phyloP scores from a whole-genome alignment of 2,329 filamentous ascomycete genomes.

The Neofusicoccum laricinum region DNA sequence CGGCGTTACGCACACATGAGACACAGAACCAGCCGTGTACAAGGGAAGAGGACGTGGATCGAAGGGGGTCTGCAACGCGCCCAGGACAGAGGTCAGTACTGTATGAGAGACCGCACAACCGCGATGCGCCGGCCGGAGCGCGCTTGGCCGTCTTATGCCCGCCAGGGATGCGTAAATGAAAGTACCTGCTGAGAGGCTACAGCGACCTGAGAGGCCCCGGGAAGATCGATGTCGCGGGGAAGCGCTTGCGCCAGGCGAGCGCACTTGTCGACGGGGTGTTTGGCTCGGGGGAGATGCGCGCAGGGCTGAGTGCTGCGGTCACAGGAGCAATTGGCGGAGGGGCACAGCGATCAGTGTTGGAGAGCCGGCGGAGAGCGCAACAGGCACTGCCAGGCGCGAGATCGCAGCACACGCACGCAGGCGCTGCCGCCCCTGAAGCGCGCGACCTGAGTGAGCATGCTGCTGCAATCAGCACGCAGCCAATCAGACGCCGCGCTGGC shows the following conservation, averaged over 20 bases:
- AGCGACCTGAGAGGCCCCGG: background rate
- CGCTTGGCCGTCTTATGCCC: conserved; percentile 1
- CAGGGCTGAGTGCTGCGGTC: background rate
- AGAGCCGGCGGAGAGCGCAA: background rate
- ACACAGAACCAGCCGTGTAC: conserved; percentile 13
- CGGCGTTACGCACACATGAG: conserved; percentile 13
- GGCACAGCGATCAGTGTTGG: conserved; percentile 3
- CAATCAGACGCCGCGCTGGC: background rate
- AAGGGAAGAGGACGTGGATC: conserved; percentile 10
- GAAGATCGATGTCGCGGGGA: conserved; percentile 2
- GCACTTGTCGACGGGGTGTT: no score
- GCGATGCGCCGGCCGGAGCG: background rate
- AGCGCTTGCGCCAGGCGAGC: background rate
- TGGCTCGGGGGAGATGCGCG: background rate
- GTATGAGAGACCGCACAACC: background rate
- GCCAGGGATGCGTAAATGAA: conserved; percentile 9
- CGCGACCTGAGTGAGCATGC: conserved; percentile 1
- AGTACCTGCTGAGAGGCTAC: background rate
- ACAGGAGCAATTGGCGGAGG: conserved; percentile 1
- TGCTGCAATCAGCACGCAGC: background rate
- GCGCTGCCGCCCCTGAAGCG: conserved; percentile 6
- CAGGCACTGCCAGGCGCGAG: background rate
- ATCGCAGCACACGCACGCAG: background rate
- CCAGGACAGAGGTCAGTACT: conserved; percentile 6
- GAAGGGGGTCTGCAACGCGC: background rate